Conservation (phyloP, 495 filamentous ascomycete genomes). For the Acidomyces sp. region DNA sequence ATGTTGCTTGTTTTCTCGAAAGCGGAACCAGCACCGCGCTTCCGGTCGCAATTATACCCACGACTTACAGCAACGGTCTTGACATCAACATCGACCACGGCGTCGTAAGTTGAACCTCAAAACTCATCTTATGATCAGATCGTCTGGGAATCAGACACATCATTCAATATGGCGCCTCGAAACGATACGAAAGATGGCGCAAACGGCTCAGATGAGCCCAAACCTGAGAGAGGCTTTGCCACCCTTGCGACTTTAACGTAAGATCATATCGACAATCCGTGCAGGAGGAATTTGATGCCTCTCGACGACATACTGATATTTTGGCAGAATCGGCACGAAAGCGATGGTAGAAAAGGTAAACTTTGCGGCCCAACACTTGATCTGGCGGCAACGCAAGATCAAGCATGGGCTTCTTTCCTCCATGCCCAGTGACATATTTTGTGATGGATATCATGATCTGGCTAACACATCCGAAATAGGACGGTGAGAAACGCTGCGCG, state of each 20-base stretch:
- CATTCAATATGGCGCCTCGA: conserved; percentile 13
- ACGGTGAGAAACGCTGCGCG: conserved; percentile 75
- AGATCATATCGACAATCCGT: conserved; percentile 35
- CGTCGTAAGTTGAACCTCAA: neutral
- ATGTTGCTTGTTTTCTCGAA: too few species aligned
- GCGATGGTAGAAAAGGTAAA: conserved; percentile 57
- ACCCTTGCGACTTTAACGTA: conserved; percentile 26
- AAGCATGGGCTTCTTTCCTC: too few species aligned
- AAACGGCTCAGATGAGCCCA: conserved; percentile 8
- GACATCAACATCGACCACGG: neutral
- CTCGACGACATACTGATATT: conserved; percentile 1
- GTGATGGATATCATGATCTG: too few species aligned
- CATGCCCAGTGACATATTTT: too few species aligned
- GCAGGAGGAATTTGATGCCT: conserved; percentile 1
- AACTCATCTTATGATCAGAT: conserved; percentile 1
- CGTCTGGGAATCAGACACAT: neutral
- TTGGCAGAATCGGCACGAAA: conserved; percentile 56
- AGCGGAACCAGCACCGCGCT: too few species aligned
- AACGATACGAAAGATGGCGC: conserved; percentile 14
- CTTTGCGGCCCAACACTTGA: neutral
- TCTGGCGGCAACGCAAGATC: neutral
- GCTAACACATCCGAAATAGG: conserved; percentile 33
- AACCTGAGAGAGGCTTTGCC: conserved; percentile 12
- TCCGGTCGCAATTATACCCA: too few species aligned
- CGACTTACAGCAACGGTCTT: neutral